phyloP scores from a whole-genome alignment of 768 basidiomycete genomes.

The Myochromella boudieri region DNA sequence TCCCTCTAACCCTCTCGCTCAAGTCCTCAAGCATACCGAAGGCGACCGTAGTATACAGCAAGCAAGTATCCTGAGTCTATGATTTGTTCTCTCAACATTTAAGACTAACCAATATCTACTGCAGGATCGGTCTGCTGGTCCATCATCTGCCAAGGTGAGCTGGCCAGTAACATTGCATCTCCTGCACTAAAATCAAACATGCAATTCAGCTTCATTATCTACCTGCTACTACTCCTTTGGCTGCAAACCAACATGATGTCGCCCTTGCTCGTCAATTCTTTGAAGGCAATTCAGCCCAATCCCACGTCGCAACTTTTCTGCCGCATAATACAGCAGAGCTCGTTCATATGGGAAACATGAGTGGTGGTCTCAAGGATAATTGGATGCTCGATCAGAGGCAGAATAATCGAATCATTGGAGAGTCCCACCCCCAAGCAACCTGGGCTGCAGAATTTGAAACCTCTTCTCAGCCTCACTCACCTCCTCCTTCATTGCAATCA shows the following conservation, averaged over 20 bases:
- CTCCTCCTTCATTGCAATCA: conserved; percentile 30
- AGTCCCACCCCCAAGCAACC: conserved; percentile 27
- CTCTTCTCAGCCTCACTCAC: conserved; percentile 22
- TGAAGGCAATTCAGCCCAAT: conserved; percentile 37
- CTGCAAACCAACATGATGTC: conserved; percentile 63
- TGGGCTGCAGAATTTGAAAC: conserved; percentile 62
- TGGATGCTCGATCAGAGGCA: conserved; percentile 56
- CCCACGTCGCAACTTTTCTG: conserved; percentile 20
- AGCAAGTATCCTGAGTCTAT: conserved; percentile 39
- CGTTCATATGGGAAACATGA: conserved; percentile 20
- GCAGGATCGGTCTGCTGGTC: conserved; percentile 73
- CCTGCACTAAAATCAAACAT: not conserved
- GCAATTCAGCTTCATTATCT: conserved; percentile 68
- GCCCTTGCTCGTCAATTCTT: conserved; percentile 83
- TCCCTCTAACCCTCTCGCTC: conserved; percentile 81
- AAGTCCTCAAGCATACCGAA: conserved; percentile 88
- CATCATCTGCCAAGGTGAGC: conserved; percentile 69
- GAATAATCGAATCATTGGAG: conserved; percentile 36
- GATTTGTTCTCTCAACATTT: too few relatives aligned
- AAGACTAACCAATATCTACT: conserved; percentile 1
- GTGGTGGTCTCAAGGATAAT: conserved; percentile 43
- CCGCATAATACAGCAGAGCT: conserved; percentile 21
- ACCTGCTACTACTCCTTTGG: conserved; percentile 51
- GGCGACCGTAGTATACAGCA: conserved; percentile 87
- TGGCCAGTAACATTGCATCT: not conserved